Conservation (phyloP, 2,329 filamentous ascomycete genomes). For the Penicillium nordicum region DNA sequence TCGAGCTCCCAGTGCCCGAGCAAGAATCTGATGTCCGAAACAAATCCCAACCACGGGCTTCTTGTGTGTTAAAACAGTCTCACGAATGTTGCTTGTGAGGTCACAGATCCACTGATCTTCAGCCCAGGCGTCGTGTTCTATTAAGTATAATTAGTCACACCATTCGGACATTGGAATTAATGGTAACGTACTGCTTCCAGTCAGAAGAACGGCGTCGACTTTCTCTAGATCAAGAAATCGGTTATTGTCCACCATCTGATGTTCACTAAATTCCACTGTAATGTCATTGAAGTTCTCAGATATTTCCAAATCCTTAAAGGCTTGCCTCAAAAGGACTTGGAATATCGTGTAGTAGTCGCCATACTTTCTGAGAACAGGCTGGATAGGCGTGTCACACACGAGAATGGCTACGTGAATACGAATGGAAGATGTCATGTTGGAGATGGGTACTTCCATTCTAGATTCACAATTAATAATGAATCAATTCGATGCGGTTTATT, state of each 20-base stretch:
- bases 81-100: slow-evolving; percentile 42
- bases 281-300: background rate
- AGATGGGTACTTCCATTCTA: background rate
- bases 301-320: slow-evolving; percentile 10
- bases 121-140: slow-evolving; percentile 42
- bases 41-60: slow-evolving; percentile 46
- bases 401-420: slow-evolving; percentile 26
- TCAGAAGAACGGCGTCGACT: slow-evolving; percentile 28
- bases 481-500: background rate
- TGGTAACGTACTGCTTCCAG: slow-evolving; percentile 29
- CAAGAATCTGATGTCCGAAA: slow-evolving; percentile 51
- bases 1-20: slow-evolving; percentile 39
- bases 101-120: slow-evolving; percentile 47
- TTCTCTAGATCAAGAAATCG: slow-evolving; percentile 23
- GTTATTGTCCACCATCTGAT: slow-evolving; percentile 24
- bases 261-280: slow-evolving; percentile 19
- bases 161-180: background rate
- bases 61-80: slow-evolving; percentile 15
- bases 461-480: background rate
- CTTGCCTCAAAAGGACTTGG: slow-evolving; percentile 20
- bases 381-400: slow-evolving; percentile 31
- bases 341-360: slow-evolving; percentile 25
- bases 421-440: background rate
- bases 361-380: slow-evolving; percentile 26
- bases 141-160: background rate